Percentiles rank a stretch among this genome's conserved stretches.
phyloP scores from a whole-genome alignment of 2,329 filamentous ascomycete genomes.

The Coniochaeta pulveracea region DNA sequence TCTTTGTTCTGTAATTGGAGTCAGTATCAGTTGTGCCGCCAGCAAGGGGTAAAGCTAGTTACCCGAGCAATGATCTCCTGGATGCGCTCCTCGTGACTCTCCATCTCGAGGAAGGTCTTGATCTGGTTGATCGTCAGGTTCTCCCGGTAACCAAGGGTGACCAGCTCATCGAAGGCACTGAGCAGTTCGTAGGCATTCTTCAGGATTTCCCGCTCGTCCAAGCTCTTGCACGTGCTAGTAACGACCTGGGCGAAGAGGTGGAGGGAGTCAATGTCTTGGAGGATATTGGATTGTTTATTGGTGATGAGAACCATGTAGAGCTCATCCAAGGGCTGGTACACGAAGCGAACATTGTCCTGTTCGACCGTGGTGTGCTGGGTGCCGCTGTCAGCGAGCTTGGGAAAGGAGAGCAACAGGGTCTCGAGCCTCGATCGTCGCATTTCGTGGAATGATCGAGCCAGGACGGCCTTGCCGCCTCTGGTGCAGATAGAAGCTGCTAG shows the following conservation, averaged over 20 bases:
- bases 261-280: conserved; percentile 97
- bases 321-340: conserved; percentile 97
- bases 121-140: conserved; percentile 95
- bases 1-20: conserved; percentile 71
- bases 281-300: conserved; percentile 97
- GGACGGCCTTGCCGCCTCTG: conserved; percentile 92
- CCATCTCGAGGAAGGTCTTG: conserved; percentile 99
- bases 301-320: conserved; percentile 99
- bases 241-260: conserved; percentile 98
- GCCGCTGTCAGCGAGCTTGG: conserved; percentile 89
- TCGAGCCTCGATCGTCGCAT: conserved; percentile 96
- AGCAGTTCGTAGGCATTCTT: conserved; percentile 93
- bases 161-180: conserved; percentile 93
- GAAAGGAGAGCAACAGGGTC: conserved; percentile 90
- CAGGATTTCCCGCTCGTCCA: conserved; percentile 92
- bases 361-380: conserved; percentile 98
- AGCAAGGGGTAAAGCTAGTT: conserved; percentile 20
- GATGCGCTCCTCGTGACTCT: conserved; percentile 96
- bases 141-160: conserved; percentile 90
- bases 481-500: conserved; percentile 98
- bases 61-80: conserved; percentile 94
- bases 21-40: conserved; percentile 5
- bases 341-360: conserved; percentile 98
- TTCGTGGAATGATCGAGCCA: conserved; percentile 95
- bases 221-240: conserved; percentile 85